Base-by-base conservation (phyloP, 2,329 filamentous ascomycete genomes). In the Alternaria atra region DNA sequence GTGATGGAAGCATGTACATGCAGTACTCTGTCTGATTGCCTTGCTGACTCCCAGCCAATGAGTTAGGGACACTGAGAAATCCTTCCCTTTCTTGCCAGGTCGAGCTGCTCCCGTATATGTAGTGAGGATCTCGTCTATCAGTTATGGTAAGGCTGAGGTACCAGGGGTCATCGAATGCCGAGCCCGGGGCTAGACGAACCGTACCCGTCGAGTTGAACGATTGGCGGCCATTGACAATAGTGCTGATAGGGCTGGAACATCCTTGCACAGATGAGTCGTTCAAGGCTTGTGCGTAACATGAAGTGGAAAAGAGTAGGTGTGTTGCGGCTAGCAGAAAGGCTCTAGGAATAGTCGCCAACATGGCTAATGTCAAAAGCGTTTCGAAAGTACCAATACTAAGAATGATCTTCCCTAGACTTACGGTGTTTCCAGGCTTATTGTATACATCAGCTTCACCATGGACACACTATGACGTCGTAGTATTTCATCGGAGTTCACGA, bases 101-200 rank as follows among this genome's bases (percentile, higher is more conserved):
- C 29, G 30, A 30, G 17, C 37, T 27, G 12, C 6, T 6, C 4
- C 37, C 37, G 7, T 39, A 53, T 15, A 39, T 12, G 25, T 42
- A 9, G n/a, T n/a, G 12, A n/a, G 51, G 27, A 29, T 43, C 17
- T 13, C 51, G 51, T 42, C 51, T 39, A 53, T 53, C 37, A 10
- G 51, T 53, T 10, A 43, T 53, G 13, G 35, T 53, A n/a, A 53
- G 25, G 27, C 51, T 53, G 51, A 53, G 10, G 30, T 42, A 43
- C 51, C 37, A 53, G n/a, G 27, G n/a, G 1, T 53, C 51, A 9
- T 40, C 27, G 25, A 10, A 13, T 20, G 1, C 5, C 8, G 2
- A 17, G 17, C 29, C 2, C 4, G 25, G 15, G 27, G 34, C 6
- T n/a, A 53, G 10, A 30, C 23, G 34, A 23, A 6, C 51, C 0